Evolutionary conservation across 2,329 filamentous ascomycete genomes (phyloP).

Genomic region (Penicillium hordei): DNA sequence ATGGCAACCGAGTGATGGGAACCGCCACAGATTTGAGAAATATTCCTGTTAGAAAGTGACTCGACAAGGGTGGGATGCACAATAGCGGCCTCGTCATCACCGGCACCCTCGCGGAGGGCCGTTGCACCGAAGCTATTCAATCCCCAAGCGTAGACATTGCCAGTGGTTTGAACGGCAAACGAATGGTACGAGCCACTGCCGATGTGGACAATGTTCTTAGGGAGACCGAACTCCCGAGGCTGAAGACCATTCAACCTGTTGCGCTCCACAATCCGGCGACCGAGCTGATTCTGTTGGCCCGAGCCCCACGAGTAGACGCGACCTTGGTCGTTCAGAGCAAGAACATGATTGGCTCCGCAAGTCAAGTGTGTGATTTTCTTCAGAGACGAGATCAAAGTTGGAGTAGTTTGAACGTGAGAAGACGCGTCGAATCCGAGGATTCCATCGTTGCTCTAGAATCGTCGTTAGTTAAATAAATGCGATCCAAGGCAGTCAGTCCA

Average conservation of each 20-base stretch:
- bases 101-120: conserved; percentile 62
- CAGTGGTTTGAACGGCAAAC: conserved; percentile 69
- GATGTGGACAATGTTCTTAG: conserved; percentile 60
- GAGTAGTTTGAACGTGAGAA: conserved; percentile 46
- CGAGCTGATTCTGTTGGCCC: conserved; percentile 68
- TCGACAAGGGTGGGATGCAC: conserved; percentile 68
- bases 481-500: not conserved
- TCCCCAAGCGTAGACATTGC: conserved; percentile 77
- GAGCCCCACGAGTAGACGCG: conserved; percentile 65
- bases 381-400: conserved; percentile 51
- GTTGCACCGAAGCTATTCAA: conserved; percentile 85
- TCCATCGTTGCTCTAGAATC: conserved; percentile 59
- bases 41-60: conserved; percentile 61
- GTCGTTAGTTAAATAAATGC: conserved; percentile 7
- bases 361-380: conserved; percentile 56
- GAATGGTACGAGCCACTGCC: conserved; percentile 77
- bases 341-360: conserved; percentile 59
- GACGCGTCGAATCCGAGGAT: conserved; percentile 58
- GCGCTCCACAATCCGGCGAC: conserved; percentile 62
- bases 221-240: conserved; percentile 59
- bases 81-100: conserved; percentile 69
- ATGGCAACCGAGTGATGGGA: conserved; percentile 70
- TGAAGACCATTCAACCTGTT: conserved; percentile 55
- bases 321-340: conserved; percentile 59
- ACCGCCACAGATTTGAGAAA: conserved; percentile 69